Conservation (phyloP, 495 filamentous ascomycete species). For the Trichoderma reesei region DNA sequence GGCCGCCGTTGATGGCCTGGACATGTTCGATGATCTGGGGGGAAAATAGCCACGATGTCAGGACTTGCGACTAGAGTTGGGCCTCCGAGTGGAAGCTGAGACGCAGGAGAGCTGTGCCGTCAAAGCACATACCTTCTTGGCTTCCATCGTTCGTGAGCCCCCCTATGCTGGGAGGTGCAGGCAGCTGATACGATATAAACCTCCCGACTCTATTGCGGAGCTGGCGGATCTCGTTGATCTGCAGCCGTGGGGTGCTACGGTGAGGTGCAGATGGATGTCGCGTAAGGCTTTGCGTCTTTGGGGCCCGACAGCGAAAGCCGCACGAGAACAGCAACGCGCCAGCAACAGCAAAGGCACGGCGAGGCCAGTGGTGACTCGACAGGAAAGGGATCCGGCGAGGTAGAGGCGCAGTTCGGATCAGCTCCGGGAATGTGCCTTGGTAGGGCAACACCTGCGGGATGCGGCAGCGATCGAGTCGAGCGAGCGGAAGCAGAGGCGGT, state of each 20-base stretch:
- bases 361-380: background rate
- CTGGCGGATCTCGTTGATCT: too few species aligned
- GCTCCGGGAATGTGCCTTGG: background rate
- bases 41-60: background rate
- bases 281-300: too few species aligned
- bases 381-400: background rate
- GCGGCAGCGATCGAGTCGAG: background rate
- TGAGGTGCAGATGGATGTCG: background rate
- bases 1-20: constrained; percentile 34
- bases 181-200: too few species aligned
- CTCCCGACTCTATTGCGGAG: too few species aligned
- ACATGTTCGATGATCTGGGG: constrained; percentile 28
- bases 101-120: background rate
- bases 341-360: background rate
- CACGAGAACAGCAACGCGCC: too few species aligned
- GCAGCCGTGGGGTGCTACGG: background rate
- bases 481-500: background rate
- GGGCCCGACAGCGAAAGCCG: too few species aligned
- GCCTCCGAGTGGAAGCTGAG: background rate
- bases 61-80: background rate
- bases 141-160: constrained; percentile 7
- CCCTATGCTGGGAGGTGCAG: background rate
- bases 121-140: constrained; percentile 7
- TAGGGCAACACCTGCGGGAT: background rate
- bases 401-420: background rate